Evolutionary conservation across 768 basidiomycete species (phyloP).

Genomic region (Termitomyces sp.): DNA sequence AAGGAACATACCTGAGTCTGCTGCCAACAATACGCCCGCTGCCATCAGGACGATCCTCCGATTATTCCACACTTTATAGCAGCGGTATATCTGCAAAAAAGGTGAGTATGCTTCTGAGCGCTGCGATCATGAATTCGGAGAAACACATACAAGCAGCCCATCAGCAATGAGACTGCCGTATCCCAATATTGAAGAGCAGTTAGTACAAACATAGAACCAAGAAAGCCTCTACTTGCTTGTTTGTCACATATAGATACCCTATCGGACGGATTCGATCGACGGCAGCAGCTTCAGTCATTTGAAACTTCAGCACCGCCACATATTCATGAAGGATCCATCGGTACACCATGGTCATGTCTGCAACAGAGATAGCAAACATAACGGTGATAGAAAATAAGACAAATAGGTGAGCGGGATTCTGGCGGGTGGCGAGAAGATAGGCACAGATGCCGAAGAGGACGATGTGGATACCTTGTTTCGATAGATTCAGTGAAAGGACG

Average conservation of each 20-base stretch:
- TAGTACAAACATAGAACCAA: neutral
- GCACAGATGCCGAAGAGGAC: constrained; percentile 3
- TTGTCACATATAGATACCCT: constrained; percentile 5
- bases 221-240: neutral
- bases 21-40: neutral
- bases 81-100: neutral
- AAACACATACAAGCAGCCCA: neutral
- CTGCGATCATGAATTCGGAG: neutral
- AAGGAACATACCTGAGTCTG: neutral
- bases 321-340: constrained; percentile 2
- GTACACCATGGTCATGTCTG: neutral
- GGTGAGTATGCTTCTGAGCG: neutral
- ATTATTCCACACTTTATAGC: neutral
- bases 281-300: neutral
- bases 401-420: neutral
- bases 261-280: neutral
- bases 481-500: neutral
- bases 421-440: neutral
- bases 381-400: neutral
- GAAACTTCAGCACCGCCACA: neutral
- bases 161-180: constrained; percentile 1
- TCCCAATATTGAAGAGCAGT: neutral
- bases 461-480: neutral
- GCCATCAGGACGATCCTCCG: neutral
- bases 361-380: constrained; percentile 2